Conservation (phyloP, 225 moss, liverwort and hornwort species). For the Ulota crispa region DNA sequence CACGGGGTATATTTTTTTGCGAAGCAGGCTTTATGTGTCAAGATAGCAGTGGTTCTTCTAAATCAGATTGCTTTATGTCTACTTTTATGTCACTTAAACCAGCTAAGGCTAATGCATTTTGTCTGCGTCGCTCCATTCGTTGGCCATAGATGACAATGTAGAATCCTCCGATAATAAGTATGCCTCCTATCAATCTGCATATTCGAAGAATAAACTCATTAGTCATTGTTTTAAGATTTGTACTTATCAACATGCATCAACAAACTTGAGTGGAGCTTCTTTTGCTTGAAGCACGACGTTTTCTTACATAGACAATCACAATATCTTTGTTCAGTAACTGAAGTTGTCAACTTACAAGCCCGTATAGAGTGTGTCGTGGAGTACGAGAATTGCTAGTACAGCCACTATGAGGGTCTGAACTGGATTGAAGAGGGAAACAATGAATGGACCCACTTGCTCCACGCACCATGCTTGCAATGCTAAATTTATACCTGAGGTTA, state of each 20-base stretch:
- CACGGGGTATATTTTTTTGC: neutral
- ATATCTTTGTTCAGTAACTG: neutral
- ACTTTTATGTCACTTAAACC: neutral
- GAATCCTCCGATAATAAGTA: constrained; percentile 43
- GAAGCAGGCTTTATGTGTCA: constrained; percentile 14
- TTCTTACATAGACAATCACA: neutral
- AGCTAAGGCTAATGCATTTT: neutral
- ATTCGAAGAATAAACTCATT: neutral
- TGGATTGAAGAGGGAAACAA: constrained; percentile 51
- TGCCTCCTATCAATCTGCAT: constrained; percentile 44
- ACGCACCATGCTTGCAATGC: constrained; percentile 47
- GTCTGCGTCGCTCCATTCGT: constrained; percentile 26
- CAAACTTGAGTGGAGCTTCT: too few relatives aligned
- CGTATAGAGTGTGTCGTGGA: constrained; percentile 48
- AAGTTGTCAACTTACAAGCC: constrained; percentile 39
- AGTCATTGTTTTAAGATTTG: neutral
- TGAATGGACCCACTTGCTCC: constrained; percentile 38
- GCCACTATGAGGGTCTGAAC: constrained; percentile 49
- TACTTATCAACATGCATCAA: neutral
- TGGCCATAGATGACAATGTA: constrained; percentile 42
- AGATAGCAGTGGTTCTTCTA: constrained; percentile 38
- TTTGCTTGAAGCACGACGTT: too few relatives aligned
- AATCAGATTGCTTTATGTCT: constrained; percentile 12
- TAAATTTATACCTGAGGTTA: constrained; percentile 28
- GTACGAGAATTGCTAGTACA: constrained; percentile 27